Evolutionary conservation across 2,329 filamentous ascomycete species (phyloP).

Genomic region (Epichloe hybrida): DNA sequence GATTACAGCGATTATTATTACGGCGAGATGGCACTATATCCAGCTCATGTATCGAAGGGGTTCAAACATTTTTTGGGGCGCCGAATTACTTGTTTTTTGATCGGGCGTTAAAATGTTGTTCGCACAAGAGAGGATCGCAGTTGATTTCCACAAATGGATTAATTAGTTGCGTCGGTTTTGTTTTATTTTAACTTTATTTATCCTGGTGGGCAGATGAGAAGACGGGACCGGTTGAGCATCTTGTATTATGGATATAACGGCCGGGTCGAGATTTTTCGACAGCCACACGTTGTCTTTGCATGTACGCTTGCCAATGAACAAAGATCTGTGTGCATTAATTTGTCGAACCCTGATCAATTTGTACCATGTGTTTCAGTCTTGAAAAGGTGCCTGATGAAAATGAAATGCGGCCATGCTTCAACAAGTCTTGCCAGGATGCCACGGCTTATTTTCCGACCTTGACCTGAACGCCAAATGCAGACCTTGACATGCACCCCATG

Average conservation of each 20-base stretch:
- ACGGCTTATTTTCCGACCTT: not conserved
- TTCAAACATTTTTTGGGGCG: not conserved
- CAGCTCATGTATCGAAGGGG: not conserved
- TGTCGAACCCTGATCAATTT: not conserved
- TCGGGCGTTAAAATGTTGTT: not conserved
- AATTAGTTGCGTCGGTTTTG: not conserved
- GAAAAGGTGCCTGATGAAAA: not conserved
- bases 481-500: conserved; percentile 15
- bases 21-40: not conserved
- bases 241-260: conserved; percentile 8
- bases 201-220: not conserved
- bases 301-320: not conserved
- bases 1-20: conserved; percentile 4
- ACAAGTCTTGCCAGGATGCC: not conserved
- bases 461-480: conserved; percentile 18
- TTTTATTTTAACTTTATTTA: not conserved
- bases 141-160: not conserved
- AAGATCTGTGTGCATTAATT: not conserved
- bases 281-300: not conserved
- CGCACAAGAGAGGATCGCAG: not conserved
- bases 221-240: not conserved
- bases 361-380: not conserved
- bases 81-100: not conserved
- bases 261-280: not conserved
- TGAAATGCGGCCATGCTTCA: not conserved